Evolutionary conservation across 2,329 filamentous ascomycete genomes (phyloP), one percentile per base, ranked within the genome.

Genomic region (Penicillium sp.): DNA sequence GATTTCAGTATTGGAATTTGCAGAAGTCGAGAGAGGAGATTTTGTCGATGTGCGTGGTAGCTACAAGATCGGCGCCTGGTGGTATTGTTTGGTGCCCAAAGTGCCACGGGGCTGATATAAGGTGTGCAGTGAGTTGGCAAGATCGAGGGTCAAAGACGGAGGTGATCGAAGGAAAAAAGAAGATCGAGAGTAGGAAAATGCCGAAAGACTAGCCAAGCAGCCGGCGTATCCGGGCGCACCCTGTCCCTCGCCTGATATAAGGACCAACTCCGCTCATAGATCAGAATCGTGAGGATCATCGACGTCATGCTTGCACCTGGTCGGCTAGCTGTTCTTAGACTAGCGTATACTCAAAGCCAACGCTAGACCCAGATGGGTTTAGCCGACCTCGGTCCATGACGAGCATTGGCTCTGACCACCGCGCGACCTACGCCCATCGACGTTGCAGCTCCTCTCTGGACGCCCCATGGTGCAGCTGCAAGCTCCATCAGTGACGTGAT

Each of bases 301-400:
- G 42, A 70, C 68, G 68, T 70, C 68, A 70, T 70, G 42, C 52
- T 64, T 64, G 59, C 55, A 60, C 54, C 43, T 43, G 47, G 52
- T 51, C 48, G 49, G 51, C 62, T 64, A 62, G 49, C 63, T 50
- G 43, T 26, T 54, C 17, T 42, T 45, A 41, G 62, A 45, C 53
- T 68, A 67, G 66, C 44, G 24, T 33, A 7, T 40, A 59, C 55
- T 51, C 34, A 54, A 55, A 47, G 39, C 12, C 1, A 1, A 2
- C 37, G 12, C 59, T 67, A 68, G 30, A 2, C 64, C 52, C 3
- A 0, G 60, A 56, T 7, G 2, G 59, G 61, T 21, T 52, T 53
- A 58, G 56, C 49, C 27, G 15, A 12, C 27, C 10, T 33, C 34
- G 39, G 56, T 64, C 62, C 65, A 69, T 69, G 67, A 69, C 67